A percentile compares a stretch with the other conserved stretches of the same genome.
phyloP scores from a whole-genome alignment of 176 grass and related monocot species.

The Tillandsia leiboldiana region DNA sequence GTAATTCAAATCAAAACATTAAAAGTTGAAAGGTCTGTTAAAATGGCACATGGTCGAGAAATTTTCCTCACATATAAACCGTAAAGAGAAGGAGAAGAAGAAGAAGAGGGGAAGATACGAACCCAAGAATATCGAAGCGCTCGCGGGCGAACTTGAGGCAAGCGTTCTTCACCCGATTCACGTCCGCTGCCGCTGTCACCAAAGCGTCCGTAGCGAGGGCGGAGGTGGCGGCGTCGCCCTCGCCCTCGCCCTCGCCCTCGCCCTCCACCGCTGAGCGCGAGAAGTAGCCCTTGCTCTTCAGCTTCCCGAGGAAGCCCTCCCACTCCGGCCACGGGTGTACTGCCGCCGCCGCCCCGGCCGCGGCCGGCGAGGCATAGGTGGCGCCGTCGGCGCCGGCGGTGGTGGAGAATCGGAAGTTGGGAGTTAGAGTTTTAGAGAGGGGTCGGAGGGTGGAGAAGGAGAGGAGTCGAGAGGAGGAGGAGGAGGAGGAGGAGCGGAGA shows the following conservation, averaged over 20 bases:
- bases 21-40: too few species aligned
- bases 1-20: too few species aligned
- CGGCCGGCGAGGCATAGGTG: background rate
- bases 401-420: conserved; percentile 45
- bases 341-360: background rate
- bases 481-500: conserved; percentile 7
- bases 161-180: conserved; percentile 76
- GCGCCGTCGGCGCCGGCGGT: background rate
- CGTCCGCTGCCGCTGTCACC: conserved; percentile 16
- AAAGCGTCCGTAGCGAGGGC: too few species aligned
- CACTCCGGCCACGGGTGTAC: conserved; percentile 88
- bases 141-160: conserved; percentile 87
- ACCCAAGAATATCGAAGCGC: conserved; percentile 75
- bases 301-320: conserved; percentile 59
- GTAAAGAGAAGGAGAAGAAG: too few species aligned
- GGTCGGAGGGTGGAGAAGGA: background rate
- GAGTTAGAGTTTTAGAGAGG: background rate
- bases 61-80: too few species aligned
- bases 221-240: too few species aligned
- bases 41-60: too few species aligned
- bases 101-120: background rate
- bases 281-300: conserved; percentile 72
- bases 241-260: background rate
- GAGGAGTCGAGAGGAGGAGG: conserved; percentile 5
- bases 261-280: conserved; percentile 4